These are phyloP conservation scores for Talaromyces rugulosus DNA, from an alignment of 2,329 filamentous ascomycete genomes.

Conservation along the genomic window DNA sequence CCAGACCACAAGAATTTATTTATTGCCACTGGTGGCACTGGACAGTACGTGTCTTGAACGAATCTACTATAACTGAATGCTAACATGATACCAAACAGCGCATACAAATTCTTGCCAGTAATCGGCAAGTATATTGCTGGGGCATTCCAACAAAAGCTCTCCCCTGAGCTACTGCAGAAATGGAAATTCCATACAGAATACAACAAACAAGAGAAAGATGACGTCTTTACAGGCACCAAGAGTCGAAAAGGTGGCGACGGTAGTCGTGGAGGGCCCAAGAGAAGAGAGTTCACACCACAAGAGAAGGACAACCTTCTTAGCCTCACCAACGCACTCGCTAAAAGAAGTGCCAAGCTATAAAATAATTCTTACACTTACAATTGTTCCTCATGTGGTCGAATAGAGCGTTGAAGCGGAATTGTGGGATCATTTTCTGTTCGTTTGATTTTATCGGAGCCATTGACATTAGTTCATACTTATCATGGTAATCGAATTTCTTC, in stretches of 20 bases:
- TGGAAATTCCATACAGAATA: neutral
- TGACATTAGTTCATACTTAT: neutral
- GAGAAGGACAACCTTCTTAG: neutral
- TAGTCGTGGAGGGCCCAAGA: neutral
- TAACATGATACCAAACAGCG: slow-evolving; percentile 27
- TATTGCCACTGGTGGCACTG: slow-evolving; percentile 26
- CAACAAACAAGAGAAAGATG: neutral
- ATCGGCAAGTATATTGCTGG: neutral
- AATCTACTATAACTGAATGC: neutral
- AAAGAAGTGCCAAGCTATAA: neutral
- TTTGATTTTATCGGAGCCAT: neutral
- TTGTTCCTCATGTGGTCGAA: neutral
- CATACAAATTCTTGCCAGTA: slow-evolving; percentile 56
- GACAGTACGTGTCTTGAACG: slow-evolving; percentile 21
- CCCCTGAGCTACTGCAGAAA: neutral
- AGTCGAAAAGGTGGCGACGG: neutral
- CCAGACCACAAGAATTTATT: slow-evolving; percentile 46
- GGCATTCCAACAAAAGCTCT: neutral
- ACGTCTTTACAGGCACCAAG: neutral
- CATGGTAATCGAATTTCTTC: neutral
- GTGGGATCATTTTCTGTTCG: neutral
- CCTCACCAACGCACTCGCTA: neutral
- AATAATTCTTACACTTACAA: neutral
- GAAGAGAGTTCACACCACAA: neutral
- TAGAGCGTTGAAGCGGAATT: neutral